Evolutionary conservation across 768 basidiomycete species (phyloP), one percentile per base, ranked within the genome.

Genomic region (Lanmaoa rubissima): DNA sequence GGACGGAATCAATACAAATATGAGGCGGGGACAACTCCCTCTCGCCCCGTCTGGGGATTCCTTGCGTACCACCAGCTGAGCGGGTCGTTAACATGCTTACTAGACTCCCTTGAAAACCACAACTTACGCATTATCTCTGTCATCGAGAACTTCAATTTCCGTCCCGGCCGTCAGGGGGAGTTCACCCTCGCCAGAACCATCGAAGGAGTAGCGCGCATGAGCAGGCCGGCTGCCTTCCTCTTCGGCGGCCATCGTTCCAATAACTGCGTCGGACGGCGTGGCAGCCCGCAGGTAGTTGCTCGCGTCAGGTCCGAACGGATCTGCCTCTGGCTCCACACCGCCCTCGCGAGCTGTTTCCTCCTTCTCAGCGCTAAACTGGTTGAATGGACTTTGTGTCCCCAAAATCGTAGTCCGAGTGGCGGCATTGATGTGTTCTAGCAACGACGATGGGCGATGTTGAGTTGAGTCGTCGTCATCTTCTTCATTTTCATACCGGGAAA

Each of bases 21-120:
- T 55, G 92, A 85, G 41, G 92, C 90, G 10, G 94, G 94, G 48
- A 97, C 90, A 34, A 95, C 90, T 13, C 94, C 94, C 74, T 95
- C 92, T 48, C 78, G 82, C 10, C 93, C 90, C 46, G 87, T 86
- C 50, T 82, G 81, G 21, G 83, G 75, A 70, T 95, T 91, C 34
- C 92, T 83, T 50, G 88, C 91, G 66, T 90, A 95, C 94, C 94
- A 97, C 94, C 94, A 98, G 45, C 94, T 94, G 57, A 51, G 48
- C 53, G 57, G 12, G 21, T 42, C 38, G 31, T 73, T 36, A 72
- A 26, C 31, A 52, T 17, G 9, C 43, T 11, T 28, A 5, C 7
- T 7, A 26, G 8, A 31, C 8, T 9, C 5, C 4, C 21, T 35
- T 8, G 3, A 19, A 19, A 54, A 42, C 0, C 16, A 26, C 21